Evolutionary conservation across 148 eudicot genomes (phyloP), one percentile per base, ranked within the genome.

Genomic region (Rhododendron vialii): DNA sequence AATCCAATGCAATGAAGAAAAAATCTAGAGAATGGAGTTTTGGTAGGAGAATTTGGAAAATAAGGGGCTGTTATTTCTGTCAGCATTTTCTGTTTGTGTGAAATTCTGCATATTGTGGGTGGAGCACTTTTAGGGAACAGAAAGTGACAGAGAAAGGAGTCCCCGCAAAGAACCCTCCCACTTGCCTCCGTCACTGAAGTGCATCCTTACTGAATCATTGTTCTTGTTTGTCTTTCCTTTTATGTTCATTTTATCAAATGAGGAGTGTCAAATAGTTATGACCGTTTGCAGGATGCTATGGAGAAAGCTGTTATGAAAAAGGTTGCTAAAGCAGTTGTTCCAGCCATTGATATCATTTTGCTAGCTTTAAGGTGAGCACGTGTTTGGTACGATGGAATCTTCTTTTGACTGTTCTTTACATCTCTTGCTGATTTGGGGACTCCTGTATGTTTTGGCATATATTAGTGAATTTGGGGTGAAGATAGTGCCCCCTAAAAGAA

Each of bases 321-420:
- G 91, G 96, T 94, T 83, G 98, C 98, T 28, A 95, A 97, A 89
- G 98, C 99, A 36, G 98, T 97, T 84, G 99, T 97, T 33, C 98
- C 99, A 48, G 98, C 98, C 1, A 95, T 97, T 81, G 99, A 97
- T 92, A 96, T 94, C 89, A 97, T 97, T 96, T 95, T 93, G 90
- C 98, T 93, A 90, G 99, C 99, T 24, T 88, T 97, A 86, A 95
- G 99, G 99, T 30, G 81, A 22, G 61, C 73, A 18, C 61, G 15
- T 83, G 10, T 17, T 28, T n/a, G 53, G 63, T 51, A 17, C 0
- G 48, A 45, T 47, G 30, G 57, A 53, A 53, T 53, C 17, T 10
- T 67, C 74, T 77, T 30, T 22, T 85, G 65, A 53, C 13, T 53
- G 61, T 17, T 55, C 61, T 55, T 55, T 15, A 14, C 6, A 17